Evolutionary conservation across 2,329 filamentous ascomycete species (phyloP).

Genomic region (Neonectria hederae): DNA sequence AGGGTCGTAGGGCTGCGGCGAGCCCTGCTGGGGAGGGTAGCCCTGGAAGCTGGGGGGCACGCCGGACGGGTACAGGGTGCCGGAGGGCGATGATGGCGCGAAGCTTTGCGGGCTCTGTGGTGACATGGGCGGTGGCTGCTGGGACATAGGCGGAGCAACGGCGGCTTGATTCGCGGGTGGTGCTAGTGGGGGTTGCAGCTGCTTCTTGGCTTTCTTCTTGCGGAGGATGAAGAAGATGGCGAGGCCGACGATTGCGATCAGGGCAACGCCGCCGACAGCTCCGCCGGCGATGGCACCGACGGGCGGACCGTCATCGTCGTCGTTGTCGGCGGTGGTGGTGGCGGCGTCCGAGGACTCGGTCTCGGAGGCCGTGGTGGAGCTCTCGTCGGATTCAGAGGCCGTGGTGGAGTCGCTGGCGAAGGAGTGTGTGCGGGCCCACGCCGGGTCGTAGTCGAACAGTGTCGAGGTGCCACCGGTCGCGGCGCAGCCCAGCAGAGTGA

Average conservation of each 20-base stretch:
- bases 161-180: conserved; percentile 7
- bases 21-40: conserved; percentile 30
- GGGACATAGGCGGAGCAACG: background rate
- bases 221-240: conserved; percentile 54
- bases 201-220: conserved; percentile 46
- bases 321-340: conserved; percentile 30
- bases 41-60: conserved; percentile 39
- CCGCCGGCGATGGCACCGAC: conserved; percentile 58
- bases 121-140: conserved; percentile 32
- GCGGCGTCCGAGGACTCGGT: conserved; percentile 20
- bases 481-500: conserved; percentile 44
- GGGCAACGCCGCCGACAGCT: conserved; percentile 56
- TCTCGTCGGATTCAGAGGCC: conserved; percentile 7
- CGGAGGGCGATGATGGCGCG: conserved; percentile 36
- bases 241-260: conserved; percentile 52
- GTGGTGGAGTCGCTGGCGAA: conserved; percentile 8
- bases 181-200: conserved; percentile 30
- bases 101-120: conserved; percentile 37
- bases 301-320: conserved; percentile 34
- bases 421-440: conserved; percentile 35
- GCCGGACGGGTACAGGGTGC: conserved; percentile 40
- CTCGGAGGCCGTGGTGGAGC: background rate
- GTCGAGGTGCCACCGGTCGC: conserved; percentile 35
- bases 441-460: conserved; percentile 46
- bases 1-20: conserved; percentile 41